Percentiles rank a stretch among this genome's conserved stretches.
Conservation (phyloP, 2,329 filamentous ascomycete species). For the Botrytis paeoniae region DNA sequence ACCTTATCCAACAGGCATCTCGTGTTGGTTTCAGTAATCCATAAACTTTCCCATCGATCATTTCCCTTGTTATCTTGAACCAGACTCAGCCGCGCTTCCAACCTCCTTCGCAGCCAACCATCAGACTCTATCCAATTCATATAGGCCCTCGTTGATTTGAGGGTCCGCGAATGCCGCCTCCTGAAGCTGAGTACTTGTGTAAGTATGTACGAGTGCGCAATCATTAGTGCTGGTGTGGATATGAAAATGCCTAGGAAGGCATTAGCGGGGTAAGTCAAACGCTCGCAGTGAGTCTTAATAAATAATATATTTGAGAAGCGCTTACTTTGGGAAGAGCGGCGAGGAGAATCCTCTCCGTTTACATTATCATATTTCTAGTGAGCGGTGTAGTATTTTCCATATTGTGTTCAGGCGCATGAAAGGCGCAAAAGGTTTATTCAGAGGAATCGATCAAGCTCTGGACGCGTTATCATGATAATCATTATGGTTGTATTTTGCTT, state of each 20-base stretch:
- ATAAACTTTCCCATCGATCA: neutral
- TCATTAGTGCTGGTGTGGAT: fast-evolving
- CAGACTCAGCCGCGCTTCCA: neutral
- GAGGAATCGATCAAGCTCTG: no score
- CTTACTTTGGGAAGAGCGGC: neutral
- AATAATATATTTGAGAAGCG: neutral
- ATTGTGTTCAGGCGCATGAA: neutral
- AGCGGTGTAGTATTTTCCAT: fast-evolving
- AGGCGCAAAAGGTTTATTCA: neutral
- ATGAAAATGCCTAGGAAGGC: neutral
- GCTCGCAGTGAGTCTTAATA: neutral
- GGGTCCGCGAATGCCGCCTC: neutral
- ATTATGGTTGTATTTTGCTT: no score
- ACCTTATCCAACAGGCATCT: fast-evolving
- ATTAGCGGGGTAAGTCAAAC: neutral
- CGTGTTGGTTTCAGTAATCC: neutral
- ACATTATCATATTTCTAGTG: neutral
- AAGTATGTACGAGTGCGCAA: neutral
- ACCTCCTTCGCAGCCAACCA: neutral
- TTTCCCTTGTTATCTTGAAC: neutral
- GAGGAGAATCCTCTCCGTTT: neutral
- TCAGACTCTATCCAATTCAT: neutral
- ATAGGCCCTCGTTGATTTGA: neutral
- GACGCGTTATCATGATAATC: no score
- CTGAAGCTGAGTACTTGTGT: no score